Base-by-base conservation (phyloP, 805 yeast genomes). In the Nakazawaea wickerhamii region DNA sequence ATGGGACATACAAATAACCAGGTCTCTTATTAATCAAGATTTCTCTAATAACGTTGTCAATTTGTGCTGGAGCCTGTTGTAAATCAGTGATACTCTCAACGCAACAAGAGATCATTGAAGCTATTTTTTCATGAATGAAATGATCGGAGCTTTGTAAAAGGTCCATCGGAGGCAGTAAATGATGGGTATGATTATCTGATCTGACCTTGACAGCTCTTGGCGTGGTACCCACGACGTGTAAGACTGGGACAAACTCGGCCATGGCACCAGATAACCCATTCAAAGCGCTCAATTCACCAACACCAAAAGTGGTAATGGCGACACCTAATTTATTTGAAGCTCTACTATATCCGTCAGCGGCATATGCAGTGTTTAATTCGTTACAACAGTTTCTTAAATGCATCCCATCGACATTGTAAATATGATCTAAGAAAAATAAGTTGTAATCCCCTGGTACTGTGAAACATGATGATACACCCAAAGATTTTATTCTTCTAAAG, bases 301-400 rank as follows among this genome's bases (percentile, higher is more conserved):
- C 96, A 39, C 96, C 96, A 60, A 71, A 85, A 4, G 96, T 88
- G 40, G 90, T 79, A 28, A 75, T 57, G 41, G 73, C 59, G 17
- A 79, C 88, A 41, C 88, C 86, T 5, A 84, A 73, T n/a, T 76
- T 72, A 38, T 71, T 67, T 22, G 80, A 70, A 33, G 68, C 67
- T 47, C 91, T 73, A 15, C 93, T 78, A 55, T 86, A 90, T 4
- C 96, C 97, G 59, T 90, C 96, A 6, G 91, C 90, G 5, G 93
- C 80, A 58, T 90, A 89, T 7, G 95, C 93, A 3, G 93, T 82
- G 56, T 89, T 90, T 49, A 89, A 70, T 64, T 89, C 97, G 56
- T 89, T 89, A 65, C 95, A 86, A 47, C 79, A 77, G 19, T 95
- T 95, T 37, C 85, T 69, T 86, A 95, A 88, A 41, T 76, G 63